Evolutionary conservation across 2,329 filamentous ascomycete species (phyloP).

Genomic region (Neurospora sp.): DNA sequence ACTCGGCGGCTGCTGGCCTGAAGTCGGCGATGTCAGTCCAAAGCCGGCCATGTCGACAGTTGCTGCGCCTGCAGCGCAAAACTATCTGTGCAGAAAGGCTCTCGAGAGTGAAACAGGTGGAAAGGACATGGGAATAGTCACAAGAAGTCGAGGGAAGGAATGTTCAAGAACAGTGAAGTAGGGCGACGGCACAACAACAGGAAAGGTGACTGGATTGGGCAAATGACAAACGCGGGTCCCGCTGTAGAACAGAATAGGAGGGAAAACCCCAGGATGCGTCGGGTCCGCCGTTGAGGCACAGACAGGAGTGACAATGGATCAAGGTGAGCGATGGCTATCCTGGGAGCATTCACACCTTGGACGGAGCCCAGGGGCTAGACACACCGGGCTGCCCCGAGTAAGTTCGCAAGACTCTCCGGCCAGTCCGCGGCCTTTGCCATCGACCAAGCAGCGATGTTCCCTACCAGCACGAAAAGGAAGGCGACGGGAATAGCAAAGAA

Average conservation of each 20-base stretch:
- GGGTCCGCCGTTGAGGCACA: background rate
- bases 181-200: background rate
- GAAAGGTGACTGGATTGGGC: background rate
- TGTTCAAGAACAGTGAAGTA: background rate
- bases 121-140: background rate
- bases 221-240: background rate
- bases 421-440: background rate
- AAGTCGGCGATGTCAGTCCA: conserved; percentile 25
- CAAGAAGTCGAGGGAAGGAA: background rate
- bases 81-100: background rate
- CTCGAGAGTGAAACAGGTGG: background rate
- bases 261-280: background rate
- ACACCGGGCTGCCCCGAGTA: background rate
- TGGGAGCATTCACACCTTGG: background rate
- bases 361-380: background rate
- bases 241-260: background rate
- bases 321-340: background rate
- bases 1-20: conserved; percentile 21
- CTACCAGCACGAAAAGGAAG: background rate
- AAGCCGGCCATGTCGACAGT: conserved; percentile 15
- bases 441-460: background rate
- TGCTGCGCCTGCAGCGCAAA: conserved; percentile 7
- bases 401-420: background rate
- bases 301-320: background rate
- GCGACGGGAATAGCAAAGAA: background rate